These are phyloP conservation scores for Neolentinus lepideus DNA, from an alignment of 1,284 basidiomycete genomes.

Conservation along the genomic window DNA sequence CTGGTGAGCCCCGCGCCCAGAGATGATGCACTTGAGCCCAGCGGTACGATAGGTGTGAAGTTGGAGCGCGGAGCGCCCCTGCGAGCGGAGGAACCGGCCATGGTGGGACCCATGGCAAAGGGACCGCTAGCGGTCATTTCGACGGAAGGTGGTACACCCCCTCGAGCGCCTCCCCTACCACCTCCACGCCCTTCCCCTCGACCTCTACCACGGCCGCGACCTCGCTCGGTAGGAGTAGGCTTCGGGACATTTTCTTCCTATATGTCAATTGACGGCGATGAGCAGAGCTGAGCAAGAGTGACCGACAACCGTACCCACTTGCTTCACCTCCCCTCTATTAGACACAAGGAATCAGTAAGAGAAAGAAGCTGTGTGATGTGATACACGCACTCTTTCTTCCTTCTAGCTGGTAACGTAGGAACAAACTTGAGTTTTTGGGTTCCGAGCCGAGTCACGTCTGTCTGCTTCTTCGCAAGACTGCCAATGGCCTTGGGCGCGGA, in stretches of 20 bases:
- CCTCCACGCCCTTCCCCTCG: conserved; percentile 33
- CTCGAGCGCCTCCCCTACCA: conserved; percentile 34
- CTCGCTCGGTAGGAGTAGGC: conserved; percentile 19
- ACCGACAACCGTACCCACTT: conserved; percentile 22
- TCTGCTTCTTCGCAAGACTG: conserved; percentile 64
- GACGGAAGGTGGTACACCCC: conserved; percentile 37
- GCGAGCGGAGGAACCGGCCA: conserved; percentile 47
- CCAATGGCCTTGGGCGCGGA: conserved; percentile 48
- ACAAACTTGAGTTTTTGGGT: conserved; percentile 72
- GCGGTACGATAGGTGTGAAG: conserved; percentile 37
- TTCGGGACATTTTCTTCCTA: conserved; percentile 33
- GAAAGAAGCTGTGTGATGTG: conserved; percentile 5
- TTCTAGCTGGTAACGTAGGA: conserved; percentile 62
- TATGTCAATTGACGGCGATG: background rate
- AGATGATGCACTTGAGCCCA: conserved; percentile 27
- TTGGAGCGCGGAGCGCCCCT: conserved; percentile 46
- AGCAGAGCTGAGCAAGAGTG: conserved; percentile 3
- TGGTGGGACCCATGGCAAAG: conserved; percentile 75
- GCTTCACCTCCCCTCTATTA: conserved; percentile 29
- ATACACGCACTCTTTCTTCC: conserved; percentile 68
- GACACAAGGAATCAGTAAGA: conserved; percentile 8
- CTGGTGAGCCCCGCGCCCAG: conserved; percentile 42
- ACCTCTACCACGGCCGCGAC: conserved; percentile 41
- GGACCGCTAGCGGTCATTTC: conserved; percentile 83
- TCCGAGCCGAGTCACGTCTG: conserved; percentile 64